These are phyloP conservation scores for Patellifolia procumbens DNA, from an alignment of 179 eudicot species.

Conservation along the genomic window DNA sequence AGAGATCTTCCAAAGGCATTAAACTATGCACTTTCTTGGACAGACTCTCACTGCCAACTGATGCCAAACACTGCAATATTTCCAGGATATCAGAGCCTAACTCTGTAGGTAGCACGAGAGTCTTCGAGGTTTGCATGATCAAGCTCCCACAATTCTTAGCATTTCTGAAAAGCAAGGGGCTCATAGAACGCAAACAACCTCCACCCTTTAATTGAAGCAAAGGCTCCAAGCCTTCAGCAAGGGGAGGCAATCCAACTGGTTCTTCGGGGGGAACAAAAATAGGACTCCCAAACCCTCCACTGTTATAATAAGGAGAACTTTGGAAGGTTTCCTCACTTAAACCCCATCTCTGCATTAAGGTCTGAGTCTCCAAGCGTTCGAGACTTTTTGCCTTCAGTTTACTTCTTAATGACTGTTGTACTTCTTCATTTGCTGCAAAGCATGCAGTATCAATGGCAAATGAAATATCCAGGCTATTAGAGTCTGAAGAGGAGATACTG, in stretches of 20 bases:
- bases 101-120: conserved; percentile 40
- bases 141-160: conserved; percentile 47
- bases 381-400: conserved; percentile 37
- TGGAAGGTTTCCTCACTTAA: conserved; percentile 55
- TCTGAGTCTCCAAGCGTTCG: conserved; percentile 45
- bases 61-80: conserved; percentile 42
- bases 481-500: conserved; percentile 27
- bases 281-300: conserved; percentile 85
- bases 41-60: conserved; percentile 33
- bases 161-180: conserved; percentile 45
- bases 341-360: conserved; percentile 71
- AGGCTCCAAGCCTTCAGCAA: conserved; percentile 60
- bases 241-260: conserved; percentile 51
- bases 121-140: conserved; percentile 43
- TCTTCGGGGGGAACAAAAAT: conserved; percentile 51
- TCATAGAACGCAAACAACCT: conserved; percentile 61
- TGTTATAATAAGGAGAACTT: conserved; percentile 42
- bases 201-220: conserved; percentile 46
- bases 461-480: conserved; percentile 14
- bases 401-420: conserved; percentile 22
- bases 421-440: conserved; percentile 9
- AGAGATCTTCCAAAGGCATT: conserved; percentile 44
- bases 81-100: conserved; percentile 42
- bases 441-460: conserved; percentile 15
- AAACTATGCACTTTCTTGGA: conserved; percentile 30